phyloP scores from a whole-genome alignment of 305 asterid genomes.

The Withania somnifera region DNA sequence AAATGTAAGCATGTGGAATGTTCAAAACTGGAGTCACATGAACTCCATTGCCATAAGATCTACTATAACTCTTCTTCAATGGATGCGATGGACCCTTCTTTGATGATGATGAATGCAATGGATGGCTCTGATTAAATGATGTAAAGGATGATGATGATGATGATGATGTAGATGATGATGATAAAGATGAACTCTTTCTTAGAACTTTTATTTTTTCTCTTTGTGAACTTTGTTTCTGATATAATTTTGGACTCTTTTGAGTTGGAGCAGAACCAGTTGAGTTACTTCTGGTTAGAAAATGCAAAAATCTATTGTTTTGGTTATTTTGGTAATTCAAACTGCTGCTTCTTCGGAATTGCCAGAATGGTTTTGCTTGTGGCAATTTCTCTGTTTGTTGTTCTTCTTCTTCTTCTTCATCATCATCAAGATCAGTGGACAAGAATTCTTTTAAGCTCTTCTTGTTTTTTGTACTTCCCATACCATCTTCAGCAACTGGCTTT shows the following conservation, averaged over 20 bases:
- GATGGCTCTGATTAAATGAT: not conserved
- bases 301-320: slow-evolving; percentile 25
- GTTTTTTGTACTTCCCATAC: slow-evolving; percentile 3
- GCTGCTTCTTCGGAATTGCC: slow-evolving; percentile 77
- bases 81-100: slow-evolving; percentile 12
- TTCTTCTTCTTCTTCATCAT: slow-evolving; percentile 24
- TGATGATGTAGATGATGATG: not conserved
- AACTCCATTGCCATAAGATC: slow-evolving; percentile 44
- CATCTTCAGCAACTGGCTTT: not conserved
- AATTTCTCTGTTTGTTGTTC: slow-evolving; percentile 14
- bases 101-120: not conserved
- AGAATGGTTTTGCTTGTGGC: slow-evolving; percentile 34
- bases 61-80: slow-evolving; percentile 42
- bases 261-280: slow-evolving; percentile 83
- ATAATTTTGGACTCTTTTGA: slow-evolving; percentile 28
- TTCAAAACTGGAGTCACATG: slow-evolving; percentile 64
- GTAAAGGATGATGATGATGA: slow-evolving; percentile 1
- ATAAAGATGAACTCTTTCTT: slow-evolving; percentile 16
- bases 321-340: slow-evolving; percentile 41
- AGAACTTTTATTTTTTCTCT: slow-evolving; percentile 26
- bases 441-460: slow-evolving; percentile 59
- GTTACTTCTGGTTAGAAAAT: slow-evolving; percentile 53
- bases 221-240: slow-evolving; percentile 44
- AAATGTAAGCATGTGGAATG: slow-evolving; percentile 48
- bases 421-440: slow-evolving; percentile 33